Percentiles rank a stretch among this genome's conserved stretches.
Conservation (phyloP, 805 yeast species). For the Candida lessepsii region DNA sequence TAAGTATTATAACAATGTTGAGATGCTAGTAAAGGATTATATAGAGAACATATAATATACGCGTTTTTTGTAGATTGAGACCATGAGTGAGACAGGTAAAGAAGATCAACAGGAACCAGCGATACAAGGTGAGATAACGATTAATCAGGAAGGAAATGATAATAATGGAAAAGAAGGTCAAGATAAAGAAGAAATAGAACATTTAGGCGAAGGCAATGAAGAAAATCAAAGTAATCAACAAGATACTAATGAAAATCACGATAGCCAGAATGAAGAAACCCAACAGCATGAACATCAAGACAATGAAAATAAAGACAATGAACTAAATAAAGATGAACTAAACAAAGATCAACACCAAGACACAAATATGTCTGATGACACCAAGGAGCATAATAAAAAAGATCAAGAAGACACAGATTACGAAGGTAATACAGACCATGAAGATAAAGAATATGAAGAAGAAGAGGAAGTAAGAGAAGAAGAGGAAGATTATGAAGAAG, state of each 20-base stretch:
- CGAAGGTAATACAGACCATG: background rate
- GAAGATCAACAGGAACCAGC: too few relatives aligned
- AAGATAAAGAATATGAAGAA: background rate
- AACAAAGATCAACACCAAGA: background rate
- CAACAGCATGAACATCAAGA: background rate
- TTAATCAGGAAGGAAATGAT: too few relatives aligned
- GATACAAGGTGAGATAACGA: too few relatives aligned
- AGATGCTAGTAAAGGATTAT: slow-evolving; percentile 2
- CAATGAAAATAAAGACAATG: background rate
- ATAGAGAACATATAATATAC: slow-evolving; percentile 3
- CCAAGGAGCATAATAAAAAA: background rate
- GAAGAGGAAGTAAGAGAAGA: background rate
- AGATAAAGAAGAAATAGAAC: background rate
- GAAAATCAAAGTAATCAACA: too few relatives aligned
- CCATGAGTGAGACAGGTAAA: too few relatives aligned
- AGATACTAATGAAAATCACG: background rate
- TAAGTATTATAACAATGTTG: slow-evolving; percentile 4
- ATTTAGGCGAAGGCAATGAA: background rate
- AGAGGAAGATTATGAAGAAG: background rate
- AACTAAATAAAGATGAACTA: too few relatives aligned
- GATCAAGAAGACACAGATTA: background rate
- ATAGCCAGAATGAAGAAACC: background rate
- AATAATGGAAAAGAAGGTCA: too few relatives aligned
- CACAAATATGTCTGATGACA: background rate
- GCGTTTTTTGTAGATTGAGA: slow-evolving; percentile 3